Conservation (phyloP, 176 grass and related monocot species). For the Sorghum bicolor region DNA sequence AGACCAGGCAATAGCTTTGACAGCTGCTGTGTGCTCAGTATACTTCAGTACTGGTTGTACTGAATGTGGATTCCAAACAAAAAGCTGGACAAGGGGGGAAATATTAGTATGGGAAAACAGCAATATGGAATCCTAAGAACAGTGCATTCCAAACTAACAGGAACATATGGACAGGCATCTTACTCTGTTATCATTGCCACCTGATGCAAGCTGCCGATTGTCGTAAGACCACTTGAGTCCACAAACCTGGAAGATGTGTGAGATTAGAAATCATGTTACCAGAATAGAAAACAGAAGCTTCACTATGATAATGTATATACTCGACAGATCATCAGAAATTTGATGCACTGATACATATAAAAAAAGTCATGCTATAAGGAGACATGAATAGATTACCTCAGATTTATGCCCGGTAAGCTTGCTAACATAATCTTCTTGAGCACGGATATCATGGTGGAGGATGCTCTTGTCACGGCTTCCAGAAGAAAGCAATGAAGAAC, state of each 20-base stretch:
- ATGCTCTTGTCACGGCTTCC: constrained; percentile 90
- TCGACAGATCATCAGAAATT: not conserved
- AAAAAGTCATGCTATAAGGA: not conserved
- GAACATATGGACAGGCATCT: constrained; percentile 24
- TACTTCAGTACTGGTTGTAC: constrained; percentile 79
- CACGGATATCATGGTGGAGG: constrained; percentile 85
- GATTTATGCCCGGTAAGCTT: constrained; percentile 97
- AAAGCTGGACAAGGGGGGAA: constrained; percentile 53
- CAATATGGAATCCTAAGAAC: not conserved
- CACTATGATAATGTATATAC: not conserved
- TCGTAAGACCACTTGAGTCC: constrained; percentile 98
- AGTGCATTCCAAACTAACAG: constrained; percentile 2
- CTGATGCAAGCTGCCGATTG: constrained; percentile 91
- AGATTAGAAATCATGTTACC: not conserved
- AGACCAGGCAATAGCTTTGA: constrained; percentile 99
- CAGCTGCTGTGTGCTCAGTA: constrained; percentile 93
- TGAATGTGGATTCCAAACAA: constrained; percentile 98
- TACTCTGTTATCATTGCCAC: constrained; percentile 94
- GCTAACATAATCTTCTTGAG: constrained; percentile 85
- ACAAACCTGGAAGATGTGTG: constrained; percentile 57
- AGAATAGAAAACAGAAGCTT: not conserved
- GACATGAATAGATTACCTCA: constrained; percentile 51
- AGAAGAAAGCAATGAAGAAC: constrained; percentile 85
- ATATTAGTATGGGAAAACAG: not conserved
- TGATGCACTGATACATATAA: not conserved